phyloP scores from a whole-genome alignment of 2,329 filamentous ascomycete species.

The Aspergillus pseudoglaucus region DNA sequence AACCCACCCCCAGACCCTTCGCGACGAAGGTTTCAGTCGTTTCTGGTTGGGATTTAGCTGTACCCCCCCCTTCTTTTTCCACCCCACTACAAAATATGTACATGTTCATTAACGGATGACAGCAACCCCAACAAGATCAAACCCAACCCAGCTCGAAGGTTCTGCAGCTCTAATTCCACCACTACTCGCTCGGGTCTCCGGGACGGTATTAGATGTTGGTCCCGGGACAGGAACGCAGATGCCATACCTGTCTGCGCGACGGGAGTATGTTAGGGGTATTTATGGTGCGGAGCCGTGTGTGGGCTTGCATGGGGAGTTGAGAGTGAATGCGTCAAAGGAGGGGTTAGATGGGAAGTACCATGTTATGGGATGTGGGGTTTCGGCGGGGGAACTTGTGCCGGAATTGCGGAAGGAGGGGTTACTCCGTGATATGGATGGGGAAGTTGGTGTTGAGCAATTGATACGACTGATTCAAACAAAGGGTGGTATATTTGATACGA shows the following conservation, averaged over 20 bases:
- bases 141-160: constrained; percentile 10
- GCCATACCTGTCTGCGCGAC: constrained; percentile 36
- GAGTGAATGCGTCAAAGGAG: constrained; percentile 31
- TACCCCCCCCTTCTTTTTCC: constrained; percentile 11
- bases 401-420: constrained; percentile 40
- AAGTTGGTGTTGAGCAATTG: constrained; percentile 2
- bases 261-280: constrained; percentile 35
- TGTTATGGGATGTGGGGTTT: constrained; percentile 44
- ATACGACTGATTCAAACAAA: not conserved
- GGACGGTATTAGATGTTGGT: constrained; percentile 44
- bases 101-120: not conserved
- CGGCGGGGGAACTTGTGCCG: constrained; percentile 41
- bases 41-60: constrained; percentile 37
- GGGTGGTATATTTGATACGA: constrained; percentile 47
- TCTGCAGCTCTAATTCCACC: constrained; percentile 36
- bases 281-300: constrained; percentile 51
- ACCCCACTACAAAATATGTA: constrained; percentile 1
- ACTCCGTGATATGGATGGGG: constrained; percentile 12
- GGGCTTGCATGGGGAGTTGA: constrained; percentile 42
- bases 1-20: constrained; percentile 22
- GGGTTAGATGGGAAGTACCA: constrained; percentile 45
- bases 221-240: constrained; percentile 50
- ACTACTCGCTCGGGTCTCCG: constrained; percentile 34
- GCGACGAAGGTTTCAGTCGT: constrained; percentile 35
- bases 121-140: constrained; percentile 2